Percentiles rank a stretch among this genome's conserved stretches.
phyloP scores from a whole-genome alignment of 2,329 filamentous ascomycete genomes.

The Blastomyces percursus region DNA sequence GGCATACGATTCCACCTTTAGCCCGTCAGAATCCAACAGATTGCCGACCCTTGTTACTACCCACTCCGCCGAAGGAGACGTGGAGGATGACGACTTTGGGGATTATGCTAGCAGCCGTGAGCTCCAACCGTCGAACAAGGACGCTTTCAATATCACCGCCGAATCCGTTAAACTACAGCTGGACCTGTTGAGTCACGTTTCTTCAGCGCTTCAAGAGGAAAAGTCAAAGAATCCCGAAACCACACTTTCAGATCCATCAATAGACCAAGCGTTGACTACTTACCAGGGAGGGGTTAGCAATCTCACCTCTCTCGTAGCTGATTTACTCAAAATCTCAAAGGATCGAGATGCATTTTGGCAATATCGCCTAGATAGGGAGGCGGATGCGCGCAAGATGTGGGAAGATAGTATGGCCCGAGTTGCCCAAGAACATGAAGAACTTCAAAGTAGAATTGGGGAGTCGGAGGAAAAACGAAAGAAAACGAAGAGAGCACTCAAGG shows the following conservation, averaged over 20 bases:
- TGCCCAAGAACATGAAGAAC: conserved; percentile 83
- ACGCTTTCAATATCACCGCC: conserved; percentile 93
- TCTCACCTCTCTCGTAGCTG: conserved; percentile 70
- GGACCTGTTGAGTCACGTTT: conserved; percentile 78
- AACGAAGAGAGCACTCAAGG: conserved; percentile 79
- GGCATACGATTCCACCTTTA: conserved; percentile 47
- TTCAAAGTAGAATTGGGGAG: conserved; percentile 78
- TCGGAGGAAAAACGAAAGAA: conserved; percentile 81
- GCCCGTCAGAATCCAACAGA: conserved; percentile 39
- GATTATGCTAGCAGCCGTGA: conserved; percentile 74
- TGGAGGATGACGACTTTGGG: conserved; percentile 63
- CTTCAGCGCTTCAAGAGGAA: conserved; percentile 66
- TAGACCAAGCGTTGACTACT: conserved; percentile 65
- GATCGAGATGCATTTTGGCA: conserved; percentile 97
- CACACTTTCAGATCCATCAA: conserved; percentile 62
- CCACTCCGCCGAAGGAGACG: conserved; percentile 47
- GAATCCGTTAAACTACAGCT: conserved; percentile 90
- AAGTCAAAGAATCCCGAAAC: conserved; percentile 57
- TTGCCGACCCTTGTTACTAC: conserved; percentile 41
- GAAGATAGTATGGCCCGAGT: conserved; percentile 98
- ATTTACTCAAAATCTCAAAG: conserved; percentile 80
- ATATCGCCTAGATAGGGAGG: conserved; percentile 81
- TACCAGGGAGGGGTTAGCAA: conserved; percentile 87
- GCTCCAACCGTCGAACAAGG: conserved; percentile 60
- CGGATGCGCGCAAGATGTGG: conserved; percentile 89